These are phyloP conservation scores for Suillus occidentalis DNA, from an alignment of 768 basidiomycete species.

Conservation along the genomic window DNA sequence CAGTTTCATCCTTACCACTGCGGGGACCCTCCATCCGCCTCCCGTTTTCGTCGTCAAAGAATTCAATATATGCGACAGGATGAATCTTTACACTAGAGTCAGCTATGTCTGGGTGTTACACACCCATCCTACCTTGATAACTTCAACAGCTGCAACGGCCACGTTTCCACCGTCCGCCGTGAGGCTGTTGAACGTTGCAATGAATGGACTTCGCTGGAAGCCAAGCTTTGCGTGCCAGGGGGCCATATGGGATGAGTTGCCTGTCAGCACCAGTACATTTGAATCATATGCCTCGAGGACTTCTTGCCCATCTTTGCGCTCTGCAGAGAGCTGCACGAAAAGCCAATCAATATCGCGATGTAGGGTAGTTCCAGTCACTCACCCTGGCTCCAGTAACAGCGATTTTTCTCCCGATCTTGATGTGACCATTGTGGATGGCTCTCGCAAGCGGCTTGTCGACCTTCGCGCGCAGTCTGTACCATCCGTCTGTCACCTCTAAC, in stretches of 20 bases:
- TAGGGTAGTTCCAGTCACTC: constrained; percentile 22
- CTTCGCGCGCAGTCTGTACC: constrained; percentile 84
- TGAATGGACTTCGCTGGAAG: constrained; percentile 61
- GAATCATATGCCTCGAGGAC: constrained; percentile 78
- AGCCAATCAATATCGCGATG: background rate
- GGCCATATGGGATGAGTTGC: constrained; percentile 85
- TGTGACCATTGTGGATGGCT: constrained; percentile 63
- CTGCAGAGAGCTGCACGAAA: constrained; percentile 56
- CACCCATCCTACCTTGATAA: constrained; percentile 53
- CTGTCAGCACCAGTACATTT: constrained; percentile 64
- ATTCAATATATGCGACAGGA: constrained; percentile 81
- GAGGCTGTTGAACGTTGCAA: constrained; percentile 78
- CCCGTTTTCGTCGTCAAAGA: constrained; percentile 49
- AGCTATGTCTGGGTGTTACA: constrained; percentile 2
- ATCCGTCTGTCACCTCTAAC: constrained; percentile 95
- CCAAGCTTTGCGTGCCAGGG: constrained; percentile 91
- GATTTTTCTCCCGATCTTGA: constrained; percentile 82
- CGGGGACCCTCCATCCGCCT: constrained; percentile 57
- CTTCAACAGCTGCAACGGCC: constrained; percentile 68
- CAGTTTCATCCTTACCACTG: constrained; percentile 67
- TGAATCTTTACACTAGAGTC: constrained; percentile 49
- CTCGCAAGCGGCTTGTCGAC: constrained; percentile 73
- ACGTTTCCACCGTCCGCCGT: constrained; percentile 81
- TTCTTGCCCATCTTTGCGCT: constrained; percentile 76
- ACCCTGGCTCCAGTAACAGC: constrained; percentile 80